Conservation (phyloP, 2,329 filamentous ascomycete genomes). For the Microcyclospora tardicrescens region DNA sequence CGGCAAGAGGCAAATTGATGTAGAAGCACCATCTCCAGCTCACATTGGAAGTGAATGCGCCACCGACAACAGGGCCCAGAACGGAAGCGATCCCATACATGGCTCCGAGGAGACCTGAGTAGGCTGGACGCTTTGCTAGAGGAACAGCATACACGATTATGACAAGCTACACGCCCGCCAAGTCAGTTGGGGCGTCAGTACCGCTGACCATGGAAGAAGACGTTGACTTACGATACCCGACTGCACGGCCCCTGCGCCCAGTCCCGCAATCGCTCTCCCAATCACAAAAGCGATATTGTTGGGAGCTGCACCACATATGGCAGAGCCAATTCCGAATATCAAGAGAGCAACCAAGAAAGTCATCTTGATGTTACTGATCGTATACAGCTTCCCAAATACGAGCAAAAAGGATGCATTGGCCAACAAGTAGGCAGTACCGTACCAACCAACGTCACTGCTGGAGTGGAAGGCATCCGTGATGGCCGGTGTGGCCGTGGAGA, state of each 20-base stretch:
- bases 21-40: constrained; percentile 26
- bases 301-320: constrained; percentile 35
- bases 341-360: constrained; percentile 22
- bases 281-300: constrained; percentile 27
- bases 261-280: constrained; percentile 29
- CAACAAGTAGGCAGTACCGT: constrained; percentile 29
- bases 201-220: neutral
- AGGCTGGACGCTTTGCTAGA: constrained; percentile 27
- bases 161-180: constrained; percentile 36
- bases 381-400: constrained; percentile 34
- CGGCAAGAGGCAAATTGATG: constrained; percentile 36
- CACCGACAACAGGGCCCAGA: constrained; percentile 32
- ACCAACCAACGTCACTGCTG: constrained; percentile 28
- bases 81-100: constrained; percentile 27
- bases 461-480: constrained; percentile 29
- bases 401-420: constrained; percentile 32
- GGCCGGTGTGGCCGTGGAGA: constrained; percentile 24
- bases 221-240: constrained; percentile 8
- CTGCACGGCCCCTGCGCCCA: constrained; percentile 25
- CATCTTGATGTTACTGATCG: constrained; percentile 28
- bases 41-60: constrained; percentile 28
- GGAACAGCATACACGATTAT: constrained; percentile 33
- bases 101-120: constrained; percentile 24
- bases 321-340: constrained; percentile 45
- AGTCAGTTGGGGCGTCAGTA: constrained; percentile 28